phyloP scores from a whole-genome alignment of 371 early-diverging fungal species.

The Mucor saturninus region DNA sequence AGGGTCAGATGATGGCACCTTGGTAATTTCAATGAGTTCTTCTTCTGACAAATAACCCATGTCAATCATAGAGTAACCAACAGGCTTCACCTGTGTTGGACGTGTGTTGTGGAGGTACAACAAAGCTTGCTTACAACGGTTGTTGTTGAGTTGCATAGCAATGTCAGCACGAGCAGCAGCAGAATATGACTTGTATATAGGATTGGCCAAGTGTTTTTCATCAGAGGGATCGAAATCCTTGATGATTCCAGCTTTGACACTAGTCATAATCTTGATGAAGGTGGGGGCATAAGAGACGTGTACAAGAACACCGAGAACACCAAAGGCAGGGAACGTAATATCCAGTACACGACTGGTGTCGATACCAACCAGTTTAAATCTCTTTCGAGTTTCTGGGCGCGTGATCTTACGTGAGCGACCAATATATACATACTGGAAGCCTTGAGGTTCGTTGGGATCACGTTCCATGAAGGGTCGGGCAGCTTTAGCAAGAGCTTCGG shows the following conservation, averaged over 20 bases:
- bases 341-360: slow-evolving; percentile 15
- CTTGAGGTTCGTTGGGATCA: neutral
- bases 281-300: neutral
- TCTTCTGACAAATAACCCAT: neutral
- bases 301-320: neutral
- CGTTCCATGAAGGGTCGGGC: neutral
- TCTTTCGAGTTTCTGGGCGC: neutral
- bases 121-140: neutral
- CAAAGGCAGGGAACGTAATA: slow-evolving; percentile 5
- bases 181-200: neutral
- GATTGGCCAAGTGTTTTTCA: neutral
- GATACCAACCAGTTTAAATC: slow-evolving; percentile 4
- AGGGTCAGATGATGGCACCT: no score
- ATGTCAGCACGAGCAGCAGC: neutral
- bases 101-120: neutral
- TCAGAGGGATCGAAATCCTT: neutral
- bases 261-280: neutral
- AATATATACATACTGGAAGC: slow-evolving; percentile 4
- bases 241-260: neutral
- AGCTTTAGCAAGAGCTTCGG: no score
- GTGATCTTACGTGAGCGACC: neutral
- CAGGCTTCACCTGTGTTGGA: neutral
- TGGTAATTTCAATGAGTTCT: neutral
- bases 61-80: neutral
- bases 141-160: no score